Percentiles rank a stretch among this genome's conserved stretches.
Conservation (phyloP, 345 rosid genomes). For the Eucalyptus albens region DNA sequence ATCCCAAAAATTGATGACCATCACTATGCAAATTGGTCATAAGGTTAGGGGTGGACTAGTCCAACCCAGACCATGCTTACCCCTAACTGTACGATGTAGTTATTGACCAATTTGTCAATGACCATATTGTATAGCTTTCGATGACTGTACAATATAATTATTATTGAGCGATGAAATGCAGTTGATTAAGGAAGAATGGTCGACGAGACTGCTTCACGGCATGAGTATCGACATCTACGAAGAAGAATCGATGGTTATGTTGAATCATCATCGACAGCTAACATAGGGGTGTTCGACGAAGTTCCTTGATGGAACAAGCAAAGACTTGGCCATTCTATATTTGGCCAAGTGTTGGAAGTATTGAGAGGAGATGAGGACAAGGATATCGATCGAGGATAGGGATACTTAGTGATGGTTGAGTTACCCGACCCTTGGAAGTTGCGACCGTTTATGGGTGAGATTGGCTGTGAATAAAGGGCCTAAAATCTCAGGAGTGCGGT, state of each 20-base stretch:
- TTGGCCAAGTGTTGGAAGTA: neutral
- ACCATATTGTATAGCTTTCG: neutral
- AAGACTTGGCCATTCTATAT: neutral
- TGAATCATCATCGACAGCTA: neutral
- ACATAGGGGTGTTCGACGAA: neutral
- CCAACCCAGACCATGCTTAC: accelerated
- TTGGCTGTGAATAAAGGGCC: neutral
- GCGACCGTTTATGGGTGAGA: neutral
- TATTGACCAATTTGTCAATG: neutral
- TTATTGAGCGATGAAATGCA: neutral
- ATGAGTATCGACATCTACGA: neutral
- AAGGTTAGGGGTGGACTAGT: too few relatives aligned
- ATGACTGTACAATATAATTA: neutral
- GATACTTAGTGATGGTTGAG: neutral
- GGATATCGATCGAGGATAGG: neutral
- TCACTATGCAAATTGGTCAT: accelerated
- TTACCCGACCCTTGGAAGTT: neutral
- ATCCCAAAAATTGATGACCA: too few relatives aligned
- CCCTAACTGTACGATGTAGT: too few relatives aligned
- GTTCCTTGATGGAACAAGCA: neutral
- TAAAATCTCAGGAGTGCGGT: neutral
- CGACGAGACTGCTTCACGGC: neutral
- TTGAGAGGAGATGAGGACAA: neutral
- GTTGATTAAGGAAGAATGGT: neutral
- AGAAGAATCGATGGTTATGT: neutral